phyloP scores from a whole-genome alignment of 192 early-diverging fungal genomes.

The Linnemannia elongata region DNA sequence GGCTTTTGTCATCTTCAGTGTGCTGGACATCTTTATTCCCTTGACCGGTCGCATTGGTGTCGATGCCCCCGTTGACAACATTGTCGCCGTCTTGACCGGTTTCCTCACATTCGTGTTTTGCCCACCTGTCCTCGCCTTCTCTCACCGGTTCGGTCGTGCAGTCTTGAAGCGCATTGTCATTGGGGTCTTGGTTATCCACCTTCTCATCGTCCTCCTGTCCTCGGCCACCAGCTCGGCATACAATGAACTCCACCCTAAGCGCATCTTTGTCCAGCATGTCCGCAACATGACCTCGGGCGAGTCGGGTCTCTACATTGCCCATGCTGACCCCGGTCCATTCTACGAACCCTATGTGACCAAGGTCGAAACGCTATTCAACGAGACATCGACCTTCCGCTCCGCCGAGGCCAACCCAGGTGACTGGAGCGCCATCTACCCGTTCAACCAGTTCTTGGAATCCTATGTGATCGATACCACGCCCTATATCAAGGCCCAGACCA shows the following conservation, averaged over 20 bases:
- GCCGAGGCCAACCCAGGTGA: conserved; percentile 59
- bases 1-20: conserved; percentile 58
- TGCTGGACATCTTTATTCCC: conserved; percentile 78
- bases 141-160: conserved; percentile 63
- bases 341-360: conserved; percentile 57
- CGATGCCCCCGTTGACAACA: conserved; percentile 75
- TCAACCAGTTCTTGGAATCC: conserved; percentile 70
- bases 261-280: conserved; percentile 70
- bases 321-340: conserved; percentile 73
- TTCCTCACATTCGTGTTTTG: conserved; percentile 62
- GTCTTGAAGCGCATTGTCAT: conserved; percentile 46
- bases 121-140: conserved; percentile 65
- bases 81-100: conserved; percentile 73
- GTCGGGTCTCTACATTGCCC: conserved; percentile 66
- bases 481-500: conserved; percentile 35
- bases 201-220: conserved; percentile 54
- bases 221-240: conserved; percentile 62
- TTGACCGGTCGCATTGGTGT: conserved; percentile 78
- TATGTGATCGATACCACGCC: conserved; percentile 56
- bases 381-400: conserved; percentile 45
- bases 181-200: conserved; percentile 49
- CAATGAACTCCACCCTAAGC: conserved; percentile 76
- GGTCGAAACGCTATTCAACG: conserved; percentile 59
- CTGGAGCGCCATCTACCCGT: conserved; percentile 77
- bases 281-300: conserved; percentile 74